Percentiles rank a stretch among this genome's conserved stretches.
phyloP scores from a whole-genome alignment of 2,329 filamentous ascomycete species.

The Chaetomium sp. region DNA sequence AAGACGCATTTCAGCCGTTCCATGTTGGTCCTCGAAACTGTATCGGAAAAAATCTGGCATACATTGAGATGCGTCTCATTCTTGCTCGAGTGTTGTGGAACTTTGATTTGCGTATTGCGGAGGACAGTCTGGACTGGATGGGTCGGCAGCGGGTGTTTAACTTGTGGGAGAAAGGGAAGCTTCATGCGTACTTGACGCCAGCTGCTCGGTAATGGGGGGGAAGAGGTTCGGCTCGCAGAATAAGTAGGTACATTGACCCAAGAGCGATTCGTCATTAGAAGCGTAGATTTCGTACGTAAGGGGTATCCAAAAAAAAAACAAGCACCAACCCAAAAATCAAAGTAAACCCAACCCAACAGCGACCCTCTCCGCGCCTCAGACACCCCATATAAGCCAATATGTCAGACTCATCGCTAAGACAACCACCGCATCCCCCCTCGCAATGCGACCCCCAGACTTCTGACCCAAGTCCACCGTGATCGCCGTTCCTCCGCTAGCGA shows the following conservation, averaged over 20 bases:
- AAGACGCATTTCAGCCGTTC: slow-evolving; percentile 42
- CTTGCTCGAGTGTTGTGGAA: slow-evolving; percentile 42
- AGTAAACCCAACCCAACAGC: too few relatives aligned
- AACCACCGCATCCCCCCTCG: neutral
- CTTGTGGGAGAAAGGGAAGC: slow-evolving; percentile 35
- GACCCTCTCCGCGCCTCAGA: slow-evolving; percentile 3
- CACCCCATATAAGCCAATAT: slow-evolving; percentile 13
- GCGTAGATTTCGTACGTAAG: slow-evolving; percentile 9
- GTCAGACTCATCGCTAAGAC: slow-evolving; percentile 10
- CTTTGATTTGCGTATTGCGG: slow-evolving; percentile 39
- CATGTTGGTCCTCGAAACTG: slow-evolving; percentile 44
- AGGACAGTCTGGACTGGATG: slow-evolving; percentile 35
- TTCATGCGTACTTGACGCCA: slow-evolving; percentile 33
- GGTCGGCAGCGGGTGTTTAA: slow-evolving; percentile 33
- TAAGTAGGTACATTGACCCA: too few relatives aligned
- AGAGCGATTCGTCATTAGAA: slow-evolving; percentile 1
- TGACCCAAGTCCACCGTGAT: slow-evolving; percentile 1
- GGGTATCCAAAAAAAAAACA: slow-evolving; percentile 9
- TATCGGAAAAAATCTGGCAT: slow-evolving; percentile 44
- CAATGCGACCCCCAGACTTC: slow-evolving; percentile 1
- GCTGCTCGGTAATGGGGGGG: slow-evolving; percentile 12
- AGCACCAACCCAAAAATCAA: neutral
- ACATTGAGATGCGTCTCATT: slow-evolving; percentile 44
- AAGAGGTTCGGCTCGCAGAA: too few relatives aligned
- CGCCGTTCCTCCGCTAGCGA: slow-evolving; percentile 7